Conservation (phyloP, 164 flowering plant genomes). For the Magnolia kwangsiensis region DNA sequence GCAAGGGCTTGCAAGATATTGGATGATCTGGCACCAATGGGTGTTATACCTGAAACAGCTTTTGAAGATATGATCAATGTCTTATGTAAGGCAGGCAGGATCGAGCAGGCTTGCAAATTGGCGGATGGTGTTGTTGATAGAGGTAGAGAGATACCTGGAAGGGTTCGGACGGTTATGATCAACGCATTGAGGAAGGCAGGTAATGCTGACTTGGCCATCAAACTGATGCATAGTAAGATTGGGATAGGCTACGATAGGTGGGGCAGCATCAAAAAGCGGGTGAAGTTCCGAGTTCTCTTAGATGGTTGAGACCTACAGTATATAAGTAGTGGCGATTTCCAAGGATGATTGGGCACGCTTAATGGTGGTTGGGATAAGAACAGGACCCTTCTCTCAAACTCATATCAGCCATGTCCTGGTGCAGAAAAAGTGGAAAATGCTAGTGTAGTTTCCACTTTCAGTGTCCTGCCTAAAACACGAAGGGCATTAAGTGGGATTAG, state of each 20-base stretch:
- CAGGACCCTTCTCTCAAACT: no score
- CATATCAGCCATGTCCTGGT: no score
- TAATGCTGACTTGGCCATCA: constrained; percentile 74
- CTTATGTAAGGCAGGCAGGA: constrained; percentile 77
- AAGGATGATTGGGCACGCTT: no score
- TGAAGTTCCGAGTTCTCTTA: constrained; percentile 63
- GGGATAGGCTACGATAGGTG: constrained; percentile 86
- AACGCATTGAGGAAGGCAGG: constrained; percentile 98
- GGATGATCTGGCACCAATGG: constrained; percentile 63
- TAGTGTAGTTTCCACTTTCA: no score
- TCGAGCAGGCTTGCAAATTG: constrained; percentile 86
- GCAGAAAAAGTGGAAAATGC: no score
- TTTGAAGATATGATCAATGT: constrained; percentile 86
- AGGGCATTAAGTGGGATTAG: no score
- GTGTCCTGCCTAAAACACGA: no score
- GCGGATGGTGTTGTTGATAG: constrained; percentile 94
- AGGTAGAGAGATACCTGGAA: constrained; percentile 89
- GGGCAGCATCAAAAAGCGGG: constrained; percentile 78
- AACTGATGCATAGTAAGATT: constrained; percentile 89
- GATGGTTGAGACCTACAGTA: constrained; percentile 27
- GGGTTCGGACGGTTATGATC: constrained; percentile 65
- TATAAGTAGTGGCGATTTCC: no score
- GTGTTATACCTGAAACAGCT: constrained; percentile 71
- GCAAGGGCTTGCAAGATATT: constrained; percentile 80
- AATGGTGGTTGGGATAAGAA: no score